These are phyloP conservation scores for Fusarium illudens DNA, from an alignment of 2,329 filamentous ascomycete species.

Conservation along the genomic window DNA sequence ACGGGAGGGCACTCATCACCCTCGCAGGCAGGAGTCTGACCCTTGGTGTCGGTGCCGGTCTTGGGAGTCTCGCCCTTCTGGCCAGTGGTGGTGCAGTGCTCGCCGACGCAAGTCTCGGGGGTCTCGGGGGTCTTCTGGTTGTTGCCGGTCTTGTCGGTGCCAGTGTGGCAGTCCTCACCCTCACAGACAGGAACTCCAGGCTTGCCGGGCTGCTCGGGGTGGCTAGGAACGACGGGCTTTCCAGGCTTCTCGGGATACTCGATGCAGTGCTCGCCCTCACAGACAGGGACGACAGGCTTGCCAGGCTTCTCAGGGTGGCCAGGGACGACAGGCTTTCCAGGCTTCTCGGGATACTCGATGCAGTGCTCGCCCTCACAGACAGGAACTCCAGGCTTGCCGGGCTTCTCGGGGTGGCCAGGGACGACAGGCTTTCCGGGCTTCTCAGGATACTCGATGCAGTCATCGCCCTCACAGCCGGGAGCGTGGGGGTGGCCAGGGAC, in stretches of 20 bases:
- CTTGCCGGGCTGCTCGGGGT: background rate
- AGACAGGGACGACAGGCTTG: background rate
- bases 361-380: background rate
- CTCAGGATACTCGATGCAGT: too few species aligned
- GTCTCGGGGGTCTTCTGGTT: too few species aligned
- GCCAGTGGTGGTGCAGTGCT: background rate
- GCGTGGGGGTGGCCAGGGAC: background rate
- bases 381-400: slow-evolving; percentile 1
- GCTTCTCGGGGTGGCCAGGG: background rate
- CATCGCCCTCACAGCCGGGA: too few species aligned
- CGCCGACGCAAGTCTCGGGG: too few species aligned
- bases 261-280: background rate
- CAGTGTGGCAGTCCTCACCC: background rate
- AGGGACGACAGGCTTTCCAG: background rate
- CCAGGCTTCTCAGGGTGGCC: background rate
- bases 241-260: background rate
- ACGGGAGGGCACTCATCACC: slow-evolving; percentile 32
- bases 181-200: background rate
- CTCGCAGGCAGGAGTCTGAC: background rate
- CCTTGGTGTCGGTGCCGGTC: background rate
- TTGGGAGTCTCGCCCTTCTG: background rate
- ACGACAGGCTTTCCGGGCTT: background rate
- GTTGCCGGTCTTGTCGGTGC: too few species aligned
- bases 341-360: background rate
- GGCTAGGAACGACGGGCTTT: background rate